These are phyloP conservation scores for Alternaria brassicae DNA, from an alignment of 2,329 filamentous ascomycete species.

Conservation along the genomic window DNA sequence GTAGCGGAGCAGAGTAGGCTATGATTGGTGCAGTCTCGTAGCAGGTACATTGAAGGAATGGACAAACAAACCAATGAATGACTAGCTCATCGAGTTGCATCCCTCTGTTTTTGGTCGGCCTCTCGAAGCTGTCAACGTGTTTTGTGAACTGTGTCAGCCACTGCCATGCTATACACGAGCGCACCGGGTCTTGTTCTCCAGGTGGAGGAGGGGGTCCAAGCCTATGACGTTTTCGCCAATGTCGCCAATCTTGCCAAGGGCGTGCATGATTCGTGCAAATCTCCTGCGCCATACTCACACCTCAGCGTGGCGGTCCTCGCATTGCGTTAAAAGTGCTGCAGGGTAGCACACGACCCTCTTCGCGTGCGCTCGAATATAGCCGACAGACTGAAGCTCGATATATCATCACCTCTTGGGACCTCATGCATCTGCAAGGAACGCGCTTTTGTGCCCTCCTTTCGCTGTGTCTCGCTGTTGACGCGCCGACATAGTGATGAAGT, in stretches of 20 bases:
- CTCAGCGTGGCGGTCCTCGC: conserved; percentile 5
- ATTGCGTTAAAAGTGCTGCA: not conserved
- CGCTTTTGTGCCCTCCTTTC: not conserved
- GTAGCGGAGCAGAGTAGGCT: conserved; percentile 20
- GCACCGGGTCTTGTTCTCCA: not conserved
- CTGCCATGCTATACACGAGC: not conserved
- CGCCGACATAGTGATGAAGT: conserved; percentile 59
- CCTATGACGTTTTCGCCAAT: conserved; percentile 17
- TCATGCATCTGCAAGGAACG: conserved; percentile 1
- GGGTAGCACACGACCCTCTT: not conserved
- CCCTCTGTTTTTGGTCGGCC: not conserved
- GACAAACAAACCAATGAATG: not conserved
- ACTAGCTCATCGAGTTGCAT: not conserved
- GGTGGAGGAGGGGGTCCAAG: not conserved
- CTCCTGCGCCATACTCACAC: not conserved
- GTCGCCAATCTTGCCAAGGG: conserved; percentile 13
- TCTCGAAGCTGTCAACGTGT: not conserved
- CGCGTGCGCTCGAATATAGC: not conserved
- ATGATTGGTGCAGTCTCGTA: conserved; percentile 3
- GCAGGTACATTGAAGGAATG: too few species aligned
- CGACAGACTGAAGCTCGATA: not conserved
- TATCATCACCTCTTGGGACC: not conserved
- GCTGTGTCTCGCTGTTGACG: conserved; percentile 11
- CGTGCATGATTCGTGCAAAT: conserved; percentile 18
- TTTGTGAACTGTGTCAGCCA: not conserved